phyloP scores from a whole-genome alignment of 352 stramenopile species.

The Pythium coloratum region DNA sequence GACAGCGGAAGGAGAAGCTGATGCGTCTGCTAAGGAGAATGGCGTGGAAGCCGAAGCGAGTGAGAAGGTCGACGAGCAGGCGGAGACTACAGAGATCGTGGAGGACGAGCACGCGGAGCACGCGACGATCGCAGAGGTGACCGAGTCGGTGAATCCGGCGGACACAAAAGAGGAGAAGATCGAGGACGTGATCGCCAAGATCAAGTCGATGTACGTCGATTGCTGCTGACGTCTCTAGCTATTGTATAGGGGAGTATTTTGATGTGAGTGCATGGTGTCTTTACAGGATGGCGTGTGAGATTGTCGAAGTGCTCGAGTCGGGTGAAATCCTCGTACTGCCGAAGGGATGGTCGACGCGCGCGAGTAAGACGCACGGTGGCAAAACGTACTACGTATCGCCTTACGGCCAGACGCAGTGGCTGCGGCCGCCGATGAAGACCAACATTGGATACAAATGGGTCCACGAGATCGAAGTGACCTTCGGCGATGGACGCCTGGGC shows the following conservation, averaged over 20 bases:
- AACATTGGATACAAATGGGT: slow-evolving; percentile 77
- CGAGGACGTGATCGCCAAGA: slow-evolving; percentile 56
- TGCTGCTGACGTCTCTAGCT: not conserved
- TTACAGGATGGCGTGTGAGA: slow-evolving; percentile 55
- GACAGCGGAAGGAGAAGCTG: not conserved
- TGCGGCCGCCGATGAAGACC: slow-evolving; percentile 77
- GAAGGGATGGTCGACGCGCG: slow-evolving; percentile 76
- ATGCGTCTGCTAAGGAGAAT: not conserved
- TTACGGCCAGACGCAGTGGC: slow-evolving; percentile 81
- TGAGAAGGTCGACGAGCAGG: not conserved
- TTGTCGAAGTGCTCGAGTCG: slow-evolving; percentile 58
- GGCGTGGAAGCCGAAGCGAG: not conserved
- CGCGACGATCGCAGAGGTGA: slow-evolving; percentile 50
- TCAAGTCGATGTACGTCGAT: slow-evolving; percentile 50
- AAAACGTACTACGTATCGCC: slow-evolving; percentile 88
- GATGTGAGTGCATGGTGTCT: not conserved
- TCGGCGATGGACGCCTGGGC: slow-evolving; percentile 71
- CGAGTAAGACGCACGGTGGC: slow-evolving; percentile 80
- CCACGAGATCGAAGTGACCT: slow-evolving; percentile 82
- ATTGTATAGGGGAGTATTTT: not conserved
- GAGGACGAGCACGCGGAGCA: slow-evolving; percentile 32
- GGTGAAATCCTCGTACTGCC: slow-evolving; percentile 76
- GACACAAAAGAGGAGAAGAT: slow-evolving; percentile 60
- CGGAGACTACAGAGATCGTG: not conserved
- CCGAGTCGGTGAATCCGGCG: slow-evolving; percentile 26